phyloP scores from a whole-genome alignment of 2,329 filamentous ascomycete species.

The Alternaria arborescens region DNA sequence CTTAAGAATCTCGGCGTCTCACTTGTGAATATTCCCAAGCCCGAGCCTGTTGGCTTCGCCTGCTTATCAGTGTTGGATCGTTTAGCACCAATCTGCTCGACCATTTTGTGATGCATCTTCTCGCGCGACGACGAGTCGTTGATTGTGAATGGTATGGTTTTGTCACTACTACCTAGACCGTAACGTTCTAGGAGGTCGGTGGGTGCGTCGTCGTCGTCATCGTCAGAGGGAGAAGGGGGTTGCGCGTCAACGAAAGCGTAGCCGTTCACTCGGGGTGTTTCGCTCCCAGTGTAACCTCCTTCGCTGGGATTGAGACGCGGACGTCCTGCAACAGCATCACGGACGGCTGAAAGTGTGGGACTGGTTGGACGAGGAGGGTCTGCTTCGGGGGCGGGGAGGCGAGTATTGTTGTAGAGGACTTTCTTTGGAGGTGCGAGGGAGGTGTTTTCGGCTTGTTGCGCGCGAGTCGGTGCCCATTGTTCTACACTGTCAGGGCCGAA shows the following conservation, averaged over 20 bases:
- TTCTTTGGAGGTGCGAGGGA: constrained; percentile 80
- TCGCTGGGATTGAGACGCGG: constrained; percentile 71
- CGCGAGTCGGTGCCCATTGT: constrained; percentile 64
- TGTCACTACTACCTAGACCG: constrained; percentile 41
- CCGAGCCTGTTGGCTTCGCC: constrained; percentile 25
- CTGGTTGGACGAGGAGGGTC: constrained; percentile 67
- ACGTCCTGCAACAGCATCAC: constrained; percentile 81
- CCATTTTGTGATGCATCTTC: constrained; percentile 76
- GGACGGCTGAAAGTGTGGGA: constrained; percentile 82
- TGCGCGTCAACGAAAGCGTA: constrained; percentile 96
- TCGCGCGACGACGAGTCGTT: constrained; percentile 79
- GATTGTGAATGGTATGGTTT: constrained; percentile 71
- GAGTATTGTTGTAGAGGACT: constrained; percentile 83
- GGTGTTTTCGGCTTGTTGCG: constrained; percentile 72
- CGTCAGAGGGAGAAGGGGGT: constrained; percentile 76
- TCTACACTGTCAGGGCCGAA: constrained; percentile 75
- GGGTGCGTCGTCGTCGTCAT: constrained; percentile 50
- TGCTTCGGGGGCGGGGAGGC: constrained; percentile 62
- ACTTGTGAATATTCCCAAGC: constrained; percentile 40
- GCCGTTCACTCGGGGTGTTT: constrained; percentile 90
- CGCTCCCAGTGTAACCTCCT: constrained; percentile 68
- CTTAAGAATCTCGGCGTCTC: constrained; percentile 72
- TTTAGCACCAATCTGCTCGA: constrained; percentile 51
- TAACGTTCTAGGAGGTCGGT: constrained; percentile 56
- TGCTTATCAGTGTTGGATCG: constrained; percentile 8